Conservation (phyloP, 2,329 filamentous ascomycete species). For the Cladosporium colombiae region DNA sequence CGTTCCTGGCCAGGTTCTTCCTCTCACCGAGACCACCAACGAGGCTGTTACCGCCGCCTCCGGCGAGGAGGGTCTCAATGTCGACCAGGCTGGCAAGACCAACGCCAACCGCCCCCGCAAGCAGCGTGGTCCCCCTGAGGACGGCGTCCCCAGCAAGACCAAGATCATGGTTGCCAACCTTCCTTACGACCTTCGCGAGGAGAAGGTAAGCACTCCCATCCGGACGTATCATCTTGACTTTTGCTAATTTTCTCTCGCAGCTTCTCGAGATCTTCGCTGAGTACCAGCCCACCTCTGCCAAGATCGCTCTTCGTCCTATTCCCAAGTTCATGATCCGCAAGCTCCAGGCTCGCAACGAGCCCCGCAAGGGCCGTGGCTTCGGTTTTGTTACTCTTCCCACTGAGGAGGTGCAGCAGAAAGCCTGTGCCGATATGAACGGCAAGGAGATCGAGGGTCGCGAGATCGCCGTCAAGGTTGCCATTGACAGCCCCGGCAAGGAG, state of each 20-base stretch:
- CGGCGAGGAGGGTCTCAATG: slow-evolving; percentile 48
- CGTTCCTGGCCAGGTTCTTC: slow-evolving; percentile 53
- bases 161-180: slow-evolving; percentile 99
- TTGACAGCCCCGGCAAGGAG: slow-evolving; percentile 99
- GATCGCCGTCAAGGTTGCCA: slow-evolving; percentile 99
- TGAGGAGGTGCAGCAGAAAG: slow-evolving; percentile 96
- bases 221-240: neutral
- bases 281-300: slow-evolving; percentile 90
- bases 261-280: slow-evolving; percentile 95
- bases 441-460: slow-evolving; percentile 98
- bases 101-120: slow-evolving; percentile 61
- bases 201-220: slow-evolving; percentile 67
- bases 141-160: slow-evolving; percentile 97
- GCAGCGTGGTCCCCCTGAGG: slow-evolving; percentile 93
- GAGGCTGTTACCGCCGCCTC: slow-evolving; percentile 57
- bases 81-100: slow-evolving; percentile 44
- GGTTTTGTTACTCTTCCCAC: slow-evolving; percentile 95
- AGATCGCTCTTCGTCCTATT: slow-evolving; percentile 97
- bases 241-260: slow-evolving; percentile 51
- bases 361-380: slow-evolving; percentile 98
- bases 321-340: slow-evolving; percentile 99
- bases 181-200: slow-evolving; percentile 95
- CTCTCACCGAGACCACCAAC: slow-evolving; percentile 55
- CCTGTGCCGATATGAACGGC: slow-evolving; percentile 96
- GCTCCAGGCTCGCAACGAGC: slow-evolving; percentile 95